Base-by-base conservation (phyloP, 768 basidiomycete genomes). In the Macrolepiota albuminosa region DNA sequence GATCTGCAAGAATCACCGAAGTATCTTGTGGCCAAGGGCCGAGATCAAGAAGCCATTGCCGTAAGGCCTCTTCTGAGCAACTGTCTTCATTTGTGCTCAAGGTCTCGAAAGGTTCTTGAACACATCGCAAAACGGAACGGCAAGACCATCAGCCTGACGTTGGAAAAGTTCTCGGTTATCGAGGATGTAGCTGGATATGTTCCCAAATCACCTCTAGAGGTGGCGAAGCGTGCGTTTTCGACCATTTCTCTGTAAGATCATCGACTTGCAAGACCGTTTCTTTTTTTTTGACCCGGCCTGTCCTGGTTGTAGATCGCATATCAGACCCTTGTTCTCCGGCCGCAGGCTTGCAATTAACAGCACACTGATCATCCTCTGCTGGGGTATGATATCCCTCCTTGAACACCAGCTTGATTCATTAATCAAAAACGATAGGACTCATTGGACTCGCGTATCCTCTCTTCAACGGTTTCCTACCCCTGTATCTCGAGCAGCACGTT, bases 1-100 rank as follows among this genome's bases (percentile, higher is more conserved):
- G 79, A 78, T 61, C 73, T 87, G 55, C 80, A 84, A 64, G 86
- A 86, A 64, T 83, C 83, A 0, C 80, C 85, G 8, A 87, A 87
- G 64, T 87, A 80, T 69, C 76, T 86, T 26, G 72, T 85, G n/a
- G 78, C 77, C 6, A 79, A 82, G 64, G 83, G 84, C 33, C 78
- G 78, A 45, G 84, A 87, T 63, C 74, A 75, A 51, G 82, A 85
- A 45, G 84, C 84, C 7, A 73, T 86, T 54, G 70, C 73, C 61
- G 80, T 80, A 49, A 31, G 71, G 43, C 49, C 47, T 40, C 6
- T 31, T 56, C 26, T 10, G 56, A 50, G 24, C 37, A 21, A 9
- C 16, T 3, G 13, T 21, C n/a, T 43, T 59, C 6, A 31, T 31
- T 56, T 10, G 37, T 57, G 39, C 51, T 51, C 54, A 62, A 5